Evolutionary conservation across 225 moss, liverwort and hornwort genomes (phyloP).

Genomic region (Marchantia paleacea): DNA sequence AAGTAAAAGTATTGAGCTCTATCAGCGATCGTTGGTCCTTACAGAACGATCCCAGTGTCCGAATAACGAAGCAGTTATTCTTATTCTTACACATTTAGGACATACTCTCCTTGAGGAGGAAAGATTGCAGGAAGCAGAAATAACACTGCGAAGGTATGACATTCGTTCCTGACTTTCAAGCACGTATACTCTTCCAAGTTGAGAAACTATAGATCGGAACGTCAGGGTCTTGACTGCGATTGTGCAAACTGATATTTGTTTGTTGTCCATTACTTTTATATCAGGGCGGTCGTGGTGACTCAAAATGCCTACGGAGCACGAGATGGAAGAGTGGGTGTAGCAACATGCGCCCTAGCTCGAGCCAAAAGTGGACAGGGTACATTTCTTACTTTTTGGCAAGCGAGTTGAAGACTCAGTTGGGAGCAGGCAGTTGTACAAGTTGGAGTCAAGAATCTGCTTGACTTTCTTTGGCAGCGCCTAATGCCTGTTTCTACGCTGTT

Average conservation of each 20-base stretch:
- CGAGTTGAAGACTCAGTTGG: background rate
- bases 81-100: slow-evolving; percentile 84
- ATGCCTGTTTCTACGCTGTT: background rate
- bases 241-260: background rate
- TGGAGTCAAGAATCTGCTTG: background rate
- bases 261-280: background rate
- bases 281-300: slow-evolving; percentile 73
- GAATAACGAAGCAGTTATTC: slow-evolving; percentile 57
- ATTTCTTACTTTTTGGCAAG: background rate
- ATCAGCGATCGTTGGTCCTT: slow-evolving; percentile 58
- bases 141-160: slow-evolving; percentile 55
- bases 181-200: background rate
- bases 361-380: slow-evolving; percentile 61
- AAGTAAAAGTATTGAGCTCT: slow-evolving; percentile 54
- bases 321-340: slow-evolving; percentile 80
- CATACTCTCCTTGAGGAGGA: slow-evolving; percentile 70
- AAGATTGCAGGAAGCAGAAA: slow-evolving; percentile 60
- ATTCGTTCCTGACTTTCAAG: background rate
- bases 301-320: slow-evolving; percentile 55
- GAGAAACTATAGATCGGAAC: background rate
- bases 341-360: slow-evolving; percentile 84
- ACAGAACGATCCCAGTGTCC: slow-evolving; percentile 57
- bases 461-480: background rate
- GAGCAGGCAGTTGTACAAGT: background rate
- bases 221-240: background rate